Conservation (phyloP, 805 yeast genomes). For the Yarrowia sp. region DNA sequence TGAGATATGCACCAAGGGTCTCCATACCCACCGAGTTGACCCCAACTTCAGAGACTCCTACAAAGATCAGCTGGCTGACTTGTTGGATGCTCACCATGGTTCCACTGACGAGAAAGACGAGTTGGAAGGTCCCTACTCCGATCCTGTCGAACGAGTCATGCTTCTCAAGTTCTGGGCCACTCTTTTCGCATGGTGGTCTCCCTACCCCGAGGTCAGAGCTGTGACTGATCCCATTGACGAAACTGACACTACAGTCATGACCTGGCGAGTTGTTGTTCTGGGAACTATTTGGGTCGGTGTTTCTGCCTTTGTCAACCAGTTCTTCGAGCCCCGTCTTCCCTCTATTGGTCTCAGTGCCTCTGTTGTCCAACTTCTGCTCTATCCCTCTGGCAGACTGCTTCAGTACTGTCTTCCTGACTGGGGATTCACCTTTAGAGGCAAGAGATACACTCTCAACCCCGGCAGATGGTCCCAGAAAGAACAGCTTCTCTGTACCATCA, state of each 20-base stretch:
- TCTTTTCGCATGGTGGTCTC: constrained; percentile 3
- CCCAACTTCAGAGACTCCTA: background rate
- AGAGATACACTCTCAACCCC: constrained; percentile 56
- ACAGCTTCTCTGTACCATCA: constrained; percentile 63
- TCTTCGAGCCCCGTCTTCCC: constrained; percentile 62
- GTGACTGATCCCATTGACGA: constrained; percentile 2
- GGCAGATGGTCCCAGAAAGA: constrained; percentile 67
- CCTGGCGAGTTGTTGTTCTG: constrained; percentile 45
- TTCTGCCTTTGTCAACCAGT: constrained; percentile 45
- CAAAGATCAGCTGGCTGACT: background rate
- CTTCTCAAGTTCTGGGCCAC: background rate
- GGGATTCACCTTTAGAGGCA: constrained; percentile 48
- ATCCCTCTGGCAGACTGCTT: constrained; percentile 58
- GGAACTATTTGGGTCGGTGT: constrained; percentile 48
- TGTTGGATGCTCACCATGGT: background rate
- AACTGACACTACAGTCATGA: background rate
- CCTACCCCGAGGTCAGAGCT: background rate
- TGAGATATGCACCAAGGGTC: background rate
- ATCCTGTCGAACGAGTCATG: background rate
- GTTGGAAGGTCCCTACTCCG: background rate
- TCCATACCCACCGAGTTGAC: background rate
- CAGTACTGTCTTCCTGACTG: constrained; percentile 43
- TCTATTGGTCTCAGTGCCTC: constrained; percentile 56
- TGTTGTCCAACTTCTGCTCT: constrained; percentile 63
- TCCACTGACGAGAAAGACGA: background rate